Evolutionary conservation across 2,329 filamentous ascomycete genomes (phyloP), one percentile per base, ranked within the genome.

Genomic region (Hortaea sp.): DNA sequence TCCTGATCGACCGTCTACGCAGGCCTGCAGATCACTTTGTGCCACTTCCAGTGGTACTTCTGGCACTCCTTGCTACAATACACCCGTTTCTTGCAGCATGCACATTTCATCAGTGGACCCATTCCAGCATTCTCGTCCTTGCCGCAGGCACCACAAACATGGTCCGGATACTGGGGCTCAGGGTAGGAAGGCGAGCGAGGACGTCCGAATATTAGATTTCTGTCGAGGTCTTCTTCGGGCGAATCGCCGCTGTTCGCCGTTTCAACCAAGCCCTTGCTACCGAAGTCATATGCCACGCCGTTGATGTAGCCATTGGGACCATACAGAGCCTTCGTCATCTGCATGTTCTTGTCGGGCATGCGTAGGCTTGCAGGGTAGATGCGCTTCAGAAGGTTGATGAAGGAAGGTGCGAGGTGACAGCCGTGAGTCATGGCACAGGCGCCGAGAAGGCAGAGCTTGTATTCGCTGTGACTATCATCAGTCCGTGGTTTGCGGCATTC

Each of bases 11-110:
- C 20, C 20, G 4, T 20, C 20, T 20, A 20, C 20, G 29, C 40
- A 20, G 27, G 7, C 10, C 5, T 6, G 28, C 40, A 42, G 7
- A 42, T 5, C 9, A 3, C 29, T 47, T 60, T 58, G 49, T 62
- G 59, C 29, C 49, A n/a, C 40, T 49, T 50, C 51, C 52, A 60
- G 44, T 60, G 41, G 28, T 49, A 45, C 34, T 49, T 53, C 42
- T 58, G 57, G 45, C 59, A 62, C 6, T 53, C 45, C 27, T 38
- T 45, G 12, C 51, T 49, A 44, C 58, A 61, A 49, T 62, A 62
- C 27, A 44, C 43, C 31, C 39, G 45, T 11, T 32, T 39, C 41
- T 49, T 54, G 49, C 57, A 60, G 6, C 29, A 47, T 20, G 29
- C 41, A 40, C 56, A 58, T 28, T 7, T 13, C 30, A 49, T 35